Base-by-base conservation (phyloP, 192 early-diverging fungal species). In the Pilobolus umbonatus region DNA sequence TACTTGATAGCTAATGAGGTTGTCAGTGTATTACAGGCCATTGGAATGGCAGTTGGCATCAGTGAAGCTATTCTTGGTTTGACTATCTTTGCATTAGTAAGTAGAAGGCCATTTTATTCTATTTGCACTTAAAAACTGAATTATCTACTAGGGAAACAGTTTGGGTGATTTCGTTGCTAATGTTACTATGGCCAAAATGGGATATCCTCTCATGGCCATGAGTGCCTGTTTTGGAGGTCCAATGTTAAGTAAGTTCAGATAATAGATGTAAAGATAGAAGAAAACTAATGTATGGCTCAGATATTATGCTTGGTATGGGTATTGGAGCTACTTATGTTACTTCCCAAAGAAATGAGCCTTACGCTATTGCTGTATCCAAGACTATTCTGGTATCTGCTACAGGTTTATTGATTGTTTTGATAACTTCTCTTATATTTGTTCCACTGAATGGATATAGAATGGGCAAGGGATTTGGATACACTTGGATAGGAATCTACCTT, bases 181-280 rank as follows among this genome's bases (percentile, higher is more conserved):
- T 65, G 74, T 94, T 19, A 89, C 88, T 21, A 89, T 98, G 52
- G 92, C 96, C 3, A 80, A 77, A 56, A 88, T 91, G 87, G 94
- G 94, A 2, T 94, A 80, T 61, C 92, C 94, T 17, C 79, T 86
- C 55, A 98, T 98, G 94, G 96, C 94, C 1, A 81, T 98, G 39
- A 88, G 88, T 22, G 96, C 96, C 0, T 96, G 94, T 52, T 96
- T 91, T 74, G 94, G 93, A 25, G 81, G 88, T 12, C 96, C 96
- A 15, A 86, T 98, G 82, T 68, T 98, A 28, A 95, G 84, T 88
- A 78, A 66, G 61, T 59, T 12, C n/a, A n/a, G n/a, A 35, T 60
- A 36, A 40, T 43, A 15, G 28, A 28, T 7, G 28, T 4, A 26
- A 1, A 43, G 4, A 14, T 14, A 25, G 15, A 15, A 28, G 19